These are phyloP conservation scores for Ananas comosus DNA, from an alignment of 176 grass and related monocot species.

Conservation along the genomic window DNA sequence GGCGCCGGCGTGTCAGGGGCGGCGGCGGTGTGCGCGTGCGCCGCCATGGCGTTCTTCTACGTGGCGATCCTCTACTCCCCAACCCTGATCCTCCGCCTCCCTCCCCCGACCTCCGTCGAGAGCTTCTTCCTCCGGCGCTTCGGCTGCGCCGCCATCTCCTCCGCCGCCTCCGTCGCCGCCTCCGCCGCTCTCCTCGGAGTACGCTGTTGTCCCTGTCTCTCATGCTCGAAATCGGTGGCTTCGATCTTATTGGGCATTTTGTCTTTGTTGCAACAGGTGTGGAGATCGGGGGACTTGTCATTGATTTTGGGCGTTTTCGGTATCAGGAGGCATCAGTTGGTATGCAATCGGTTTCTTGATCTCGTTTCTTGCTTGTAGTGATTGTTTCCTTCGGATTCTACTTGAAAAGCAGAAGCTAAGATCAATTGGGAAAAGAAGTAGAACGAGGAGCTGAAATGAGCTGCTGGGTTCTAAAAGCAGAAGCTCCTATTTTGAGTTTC, in stretches of 20 bases:
- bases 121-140: slow-evolving; percentile 51
- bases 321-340: slow-evolving; percentile 53
- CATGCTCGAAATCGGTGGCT: not conserved
- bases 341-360: slow-evolving; percentile 13
- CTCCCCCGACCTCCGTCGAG: slow-evolving; percentile 37
- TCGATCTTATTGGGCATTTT: not conserved
- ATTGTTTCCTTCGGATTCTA: not conserved
- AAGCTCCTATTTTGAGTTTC: too few relatives aligned
- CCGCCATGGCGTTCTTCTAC: slow-evolving; percentile 54
- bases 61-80: slow-evolving; percentile 57
- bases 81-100: slow-evolving; percentile 41
- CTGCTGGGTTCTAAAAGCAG: too few relatives aligned
- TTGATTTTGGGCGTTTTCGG: slow-evolving; percentile 46
- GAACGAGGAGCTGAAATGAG: too few relatives aligned
- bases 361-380: not conserved
- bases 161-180: slow-evolving; percentile 32
- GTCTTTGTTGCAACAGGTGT: slow-evolving; percentile 13
- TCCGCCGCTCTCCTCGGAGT: slow-evolving; percentile 41
- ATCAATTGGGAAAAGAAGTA: too few relatives aligned
- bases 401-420: not conserved
- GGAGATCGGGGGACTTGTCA: slow-evolving; percentile 21
- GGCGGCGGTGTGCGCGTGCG: slow-evolving; percentile 31
- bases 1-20: slow-evolving; percentile 11
- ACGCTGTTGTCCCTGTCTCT: not conserved
- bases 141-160: slow-evolving; percentile 49